A percentile compares a stretch with the other conserved stretches of the same genome.
These are phyloP conservation scores for Jackrogersella multiformis DNA, from an alignment of 495 filamentous ascomycete genomes.

Conservation along the genomic window DNA sequence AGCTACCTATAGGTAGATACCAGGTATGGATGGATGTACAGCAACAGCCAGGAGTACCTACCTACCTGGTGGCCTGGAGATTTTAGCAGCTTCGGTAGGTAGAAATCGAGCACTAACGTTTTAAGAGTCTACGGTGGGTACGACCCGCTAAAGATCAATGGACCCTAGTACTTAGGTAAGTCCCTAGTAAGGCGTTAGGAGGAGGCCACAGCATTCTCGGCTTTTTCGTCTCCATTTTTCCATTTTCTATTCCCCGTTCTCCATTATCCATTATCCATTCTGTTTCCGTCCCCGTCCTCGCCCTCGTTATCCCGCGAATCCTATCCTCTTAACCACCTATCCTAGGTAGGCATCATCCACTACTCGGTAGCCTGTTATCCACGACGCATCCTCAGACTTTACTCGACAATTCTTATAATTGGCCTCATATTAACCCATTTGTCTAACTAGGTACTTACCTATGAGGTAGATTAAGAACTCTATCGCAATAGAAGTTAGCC, in stretches of 20 bases:
- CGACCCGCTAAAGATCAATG: conserved; percentile 41
- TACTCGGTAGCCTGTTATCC: neutral
- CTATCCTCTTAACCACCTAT: conserved; percentile 5
- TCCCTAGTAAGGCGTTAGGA: too few species aligned
- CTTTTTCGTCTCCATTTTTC: conserved; percentile 16
- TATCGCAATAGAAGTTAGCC: conserved; percentile 10
- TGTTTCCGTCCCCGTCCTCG: conserved; percentile 20
- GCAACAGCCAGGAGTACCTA: neutral
- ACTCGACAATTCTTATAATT: neutral
- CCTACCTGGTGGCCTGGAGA: too few species aligned
- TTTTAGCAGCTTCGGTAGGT: conserved; percentile 36
- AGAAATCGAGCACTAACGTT: conserved; percentile 36
- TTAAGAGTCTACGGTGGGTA: conserved; percentile 36
- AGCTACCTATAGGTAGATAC: neutral
- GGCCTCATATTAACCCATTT: conserved; percentile 16
- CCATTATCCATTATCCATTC: conserved; percentile 20
- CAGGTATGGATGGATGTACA: neutral
- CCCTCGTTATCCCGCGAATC: neutral
- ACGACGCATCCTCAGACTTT: too few species aligned
- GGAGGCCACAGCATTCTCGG: conserved; percentile 17
- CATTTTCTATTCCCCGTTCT: neutral
- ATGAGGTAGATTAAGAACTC: too few species aligned
- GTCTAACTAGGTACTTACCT: too few species aligned
- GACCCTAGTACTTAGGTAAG: conserved; percentile 15
- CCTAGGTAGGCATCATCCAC: too few species aligned